Evolutionary conservation across 257 asterid genomes (phyloP).

Genomic region (Linderniella brevidens): DNA sequence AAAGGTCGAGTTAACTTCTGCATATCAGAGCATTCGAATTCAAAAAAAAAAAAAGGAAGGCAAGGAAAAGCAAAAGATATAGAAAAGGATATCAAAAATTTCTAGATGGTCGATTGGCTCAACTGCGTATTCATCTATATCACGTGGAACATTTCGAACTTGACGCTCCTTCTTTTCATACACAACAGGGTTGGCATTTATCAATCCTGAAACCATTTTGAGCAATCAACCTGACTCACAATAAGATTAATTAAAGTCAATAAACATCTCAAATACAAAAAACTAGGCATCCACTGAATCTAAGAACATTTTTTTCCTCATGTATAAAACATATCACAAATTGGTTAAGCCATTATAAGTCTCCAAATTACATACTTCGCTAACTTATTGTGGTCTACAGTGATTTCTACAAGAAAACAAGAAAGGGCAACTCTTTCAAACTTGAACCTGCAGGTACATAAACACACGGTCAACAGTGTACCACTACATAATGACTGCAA

Average conservation of each 20-base stretch:
- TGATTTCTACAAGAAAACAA: too few species aligned
- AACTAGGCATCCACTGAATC: too few species aligned
- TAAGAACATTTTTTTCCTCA: too few species aligned
- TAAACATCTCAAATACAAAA: constrained; percentile 4
- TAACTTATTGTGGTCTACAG: too few species aligned
- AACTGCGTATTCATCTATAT: constrained; percentile 41
- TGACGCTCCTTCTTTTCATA: constrained; percentile 78
- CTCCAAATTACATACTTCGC: too few species aligned
- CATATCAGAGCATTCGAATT: constrained; percentile 2
- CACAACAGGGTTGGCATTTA: constrained; percentile 78
- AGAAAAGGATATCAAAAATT: constrained; percentile 78
- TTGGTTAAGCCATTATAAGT: too few species aligned
- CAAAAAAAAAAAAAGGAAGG: constrained; percentile 1
- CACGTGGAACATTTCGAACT: constrained; percentile 26
- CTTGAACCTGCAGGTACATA: too few species aligned
- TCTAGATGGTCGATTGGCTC: constrained; percentile 70
- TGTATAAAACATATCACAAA: too few species aligned
- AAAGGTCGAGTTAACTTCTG: neutral
- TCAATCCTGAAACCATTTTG: constrained; percentile 49
- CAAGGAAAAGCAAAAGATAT: constrained; percentile 4
- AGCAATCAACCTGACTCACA: constrained; percentile 20
- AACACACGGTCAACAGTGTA: too few species aligned
- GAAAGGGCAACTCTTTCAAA: too few species aligned
- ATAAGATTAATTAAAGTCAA: constrained; percentile 4
- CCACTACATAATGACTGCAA: too few species aligned